Base-by-base conservation (phyloP, 768 basidiomycete species). In the Cystofilobasidium ferigula region DNA sequence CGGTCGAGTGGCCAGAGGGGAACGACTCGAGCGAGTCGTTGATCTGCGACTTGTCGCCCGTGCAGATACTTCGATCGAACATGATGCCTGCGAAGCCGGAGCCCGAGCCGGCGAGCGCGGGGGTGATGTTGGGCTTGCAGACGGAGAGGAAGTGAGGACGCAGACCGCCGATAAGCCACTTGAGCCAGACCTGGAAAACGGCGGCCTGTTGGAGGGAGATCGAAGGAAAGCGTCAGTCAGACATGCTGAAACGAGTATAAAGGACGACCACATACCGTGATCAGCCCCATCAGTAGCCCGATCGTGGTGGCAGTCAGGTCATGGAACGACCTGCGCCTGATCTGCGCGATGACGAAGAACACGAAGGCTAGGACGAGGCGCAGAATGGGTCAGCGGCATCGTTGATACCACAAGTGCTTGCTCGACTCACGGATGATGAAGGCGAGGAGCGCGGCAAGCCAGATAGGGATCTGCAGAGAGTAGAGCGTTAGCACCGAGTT, bases 1-100 rank as follows among this genome's bases (percentile, higher is more conserved):
- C 45, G 1, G 82, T 84, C 10, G 81, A 80, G 68, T 84, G 83
- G 4, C 82, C 82, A 3, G 81, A 82, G 7, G 82, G 82, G 76
- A 82, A 80, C 4, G 79, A 32, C 47, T 53, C 45, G 57, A 66
- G 34, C 16, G 26, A 77, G 69, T 84, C 83, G 71, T 84, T 78
- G 72, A 84, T 83, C 62, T 80, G 72, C 43, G 82, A 80, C 58
- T 73, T 70, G 74, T 84, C 80, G 20, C 83, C 83, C 0, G 81
- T 84, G 75, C 84, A 84, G 62, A 84, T 72, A 13, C 71, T 73
- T 7, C 82, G 77, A 69, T 81, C 78, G 69, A 81, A 84, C 80
- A 83, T 81, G 70, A 83, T 73, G 14, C 69, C 62, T 42, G 68
- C 70, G 71, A 82, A 83, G 10, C 82, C 83, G 45, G 71, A 76